phyloP scores from a whole-genome alignment of 2,329 filamentous ascomycete genomes.

The Penicillium sp. region DNA sequence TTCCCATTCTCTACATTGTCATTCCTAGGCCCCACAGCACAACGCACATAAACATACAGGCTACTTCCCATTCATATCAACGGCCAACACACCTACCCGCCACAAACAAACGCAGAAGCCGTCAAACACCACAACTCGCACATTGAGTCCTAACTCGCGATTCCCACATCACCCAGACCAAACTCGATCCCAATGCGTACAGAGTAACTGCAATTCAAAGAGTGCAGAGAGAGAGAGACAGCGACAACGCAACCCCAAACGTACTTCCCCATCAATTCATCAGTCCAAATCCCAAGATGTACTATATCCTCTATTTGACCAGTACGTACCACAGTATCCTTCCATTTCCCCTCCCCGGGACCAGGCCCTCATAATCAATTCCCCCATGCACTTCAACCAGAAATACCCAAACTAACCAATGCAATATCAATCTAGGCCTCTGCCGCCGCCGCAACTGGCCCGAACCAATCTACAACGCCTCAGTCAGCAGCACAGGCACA shows the following conservation, averaged over 20 bases:
- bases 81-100: neutral
- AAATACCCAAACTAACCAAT: no score
- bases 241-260: no score
- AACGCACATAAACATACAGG: no score
- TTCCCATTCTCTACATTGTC: neutral
- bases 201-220: conserved; percentile 10
- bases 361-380: no score
- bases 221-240: no score
- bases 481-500: conserved; percentile 61
- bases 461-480: conserved; percentile 83
- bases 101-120: neutral
- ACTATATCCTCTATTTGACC: conserved; percentile 63
- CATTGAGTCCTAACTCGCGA: neutral
- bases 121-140: conserved; percentile 23
- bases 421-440: conserved; percentile 59
- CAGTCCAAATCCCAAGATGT: conserved; percentile 33
- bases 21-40: no score
- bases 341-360: no score
- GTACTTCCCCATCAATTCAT: neutral
- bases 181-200: conserved; percentile 23
- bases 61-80: no score
- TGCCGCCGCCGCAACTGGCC: conserved; percentile 93
- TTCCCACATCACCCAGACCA: conserved; percentile 18
- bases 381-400: no score
- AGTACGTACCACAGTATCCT: no score